A percentile compares a stretch with the other conserved stretches of the same genome.
These are phyloP conservation scores for Psilocybe cubensis DNA, from an alignment of 768 basidiomycete genomes.

Conservation along the genomic window DNA sequence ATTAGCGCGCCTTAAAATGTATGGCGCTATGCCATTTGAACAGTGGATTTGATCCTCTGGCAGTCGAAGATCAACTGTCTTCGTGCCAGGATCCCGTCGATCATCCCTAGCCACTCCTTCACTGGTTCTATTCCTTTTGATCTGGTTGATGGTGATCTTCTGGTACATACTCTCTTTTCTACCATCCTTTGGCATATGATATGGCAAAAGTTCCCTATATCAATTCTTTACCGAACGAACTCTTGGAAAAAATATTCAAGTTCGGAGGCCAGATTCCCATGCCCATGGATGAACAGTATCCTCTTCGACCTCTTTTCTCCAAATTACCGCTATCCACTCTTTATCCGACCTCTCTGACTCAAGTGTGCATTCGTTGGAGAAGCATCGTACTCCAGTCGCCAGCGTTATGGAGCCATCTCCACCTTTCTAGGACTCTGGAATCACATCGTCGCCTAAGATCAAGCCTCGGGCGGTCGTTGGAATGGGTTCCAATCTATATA, in stretches of 20 bases:
- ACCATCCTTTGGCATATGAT: neutral
- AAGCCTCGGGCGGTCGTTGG: conserved; percentile 17
- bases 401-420: conserved; percentile 24
- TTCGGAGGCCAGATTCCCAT: conserved; percentile 20
- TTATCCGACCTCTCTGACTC: conserved; percentile 21
- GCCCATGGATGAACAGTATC: conserved; percentile 27
- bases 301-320: conserved; percentile 28
- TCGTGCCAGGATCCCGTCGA: conserved; percentile 1
- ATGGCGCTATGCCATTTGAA: neutral
- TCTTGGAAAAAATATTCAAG: conserved; percentile 29
- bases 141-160: neutral
- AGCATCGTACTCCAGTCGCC: conserved; percentile 22
- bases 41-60: conserved; percentile 4
- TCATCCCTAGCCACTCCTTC: neutral
- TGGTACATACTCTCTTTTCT: neutral
- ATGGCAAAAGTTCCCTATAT: conserved; percentile 16
- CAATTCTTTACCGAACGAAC: conserved; percentile 28
- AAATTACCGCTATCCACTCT: conserved; percentile 21
- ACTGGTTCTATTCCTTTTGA: neutral
- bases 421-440: conserved; percentile 25
- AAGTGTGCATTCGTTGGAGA: conserved; percentile 30
- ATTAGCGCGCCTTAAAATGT: conserved; percentile 16
- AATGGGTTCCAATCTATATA: conserved; percentile 28
- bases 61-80: conserved; percentile 1
- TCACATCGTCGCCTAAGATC: conserved; percentile 24